phyloP scores from a whole-genome alignment of 2,329 filamentous ascomycete species.

The Exserohilum rostratum region DNA sequence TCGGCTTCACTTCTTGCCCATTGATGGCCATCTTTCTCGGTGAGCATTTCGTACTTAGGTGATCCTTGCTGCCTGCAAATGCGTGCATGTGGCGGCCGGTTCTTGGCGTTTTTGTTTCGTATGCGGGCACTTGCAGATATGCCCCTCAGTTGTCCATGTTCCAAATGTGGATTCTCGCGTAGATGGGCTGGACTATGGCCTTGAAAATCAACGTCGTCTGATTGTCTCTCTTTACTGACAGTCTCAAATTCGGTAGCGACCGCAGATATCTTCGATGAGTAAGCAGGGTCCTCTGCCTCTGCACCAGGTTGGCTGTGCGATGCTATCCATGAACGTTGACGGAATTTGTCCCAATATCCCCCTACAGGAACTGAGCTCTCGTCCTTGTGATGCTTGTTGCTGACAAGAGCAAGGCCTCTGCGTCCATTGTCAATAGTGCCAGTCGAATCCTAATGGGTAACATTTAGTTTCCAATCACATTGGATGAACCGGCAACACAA shows the following conservation, averaged over 20 bases:
- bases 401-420: neutral
- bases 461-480: neutral
- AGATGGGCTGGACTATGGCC: neutral
- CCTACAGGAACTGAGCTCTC: neutral
- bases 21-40: conserved; percentile 3
- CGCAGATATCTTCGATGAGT: neutral
- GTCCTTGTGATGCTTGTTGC: neutral
- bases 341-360: neutral
- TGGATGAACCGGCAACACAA: neutral
- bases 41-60: neutral
- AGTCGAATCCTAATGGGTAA: neutral
- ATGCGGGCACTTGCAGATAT: neutral
- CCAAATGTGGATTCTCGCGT: neutral
- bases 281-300: neutral
- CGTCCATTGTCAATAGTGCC: neutral
- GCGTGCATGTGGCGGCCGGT: too few species aligned
- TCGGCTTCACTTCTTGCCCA: neutral
- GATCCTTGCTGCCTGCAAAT: neutral
- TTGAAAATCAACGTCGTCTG: neutral
- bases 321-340: neutral
- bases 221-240: neutral
- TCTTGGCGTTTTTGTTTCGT: neutral
- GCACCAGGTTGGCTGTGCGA: neutral
- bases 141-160: neutral
- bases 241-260: neutral